Percentiles rank a stretch among this genome's conserved stretches.
Evolutionary conservation across 2,329 filamentous ascomycete genomes (phyloP).

Genomic region (Cladosporium halotolerans): DNA sequence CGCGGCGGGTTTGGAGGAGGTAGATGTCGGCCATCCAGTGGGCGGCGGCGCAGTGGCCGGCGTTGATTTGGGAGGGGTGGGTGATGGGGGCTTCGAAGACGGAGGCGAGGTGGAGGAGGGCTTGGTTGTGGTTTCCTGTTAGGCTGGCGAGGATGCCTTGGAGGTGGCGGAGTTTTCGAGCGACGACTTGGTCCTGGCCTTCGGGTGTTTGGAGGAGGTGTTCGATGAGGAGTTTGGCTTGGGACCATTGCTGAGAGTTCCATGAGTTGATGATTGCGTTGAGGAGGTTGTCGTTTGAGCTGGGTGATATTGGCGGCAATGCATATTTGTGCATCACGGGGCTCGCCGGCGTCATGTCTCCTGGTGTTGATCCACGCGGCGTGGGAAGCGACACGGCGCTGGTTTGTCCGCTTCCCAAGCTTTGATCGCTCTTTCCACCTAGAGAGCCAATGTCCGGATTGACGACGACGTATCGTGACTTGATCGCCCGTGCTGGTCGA

Average conservation of each 20-base stretch:
- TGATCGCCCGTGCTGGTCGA: neutral
- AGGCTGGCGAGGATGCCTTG: slow-evolving; percentile 20
- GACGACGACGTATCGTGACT: neutral
- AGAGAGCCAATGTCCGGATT: neutral
- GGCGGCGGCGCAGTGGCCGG: slow-evolving; percentile 22
- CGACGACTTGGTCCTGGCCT: neutral
- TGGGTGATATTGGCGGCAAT: neutral
- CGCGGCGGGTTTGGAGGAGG: slow-evolving; percentile 16
- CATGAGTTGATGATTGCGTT: slow-evolving; percentile 15
- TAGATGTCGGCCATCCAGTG: slow-evolving; percentile 24
- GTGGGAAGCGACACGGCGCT: neutral
- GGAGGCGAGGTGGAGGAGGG: slow-evolving; percentile 16
- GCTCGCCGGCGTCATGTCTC: too few species aligned
- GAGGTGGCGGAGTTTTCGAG: slow-evolving; percentile 16
- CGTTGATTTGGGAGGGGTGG: slow-evolving; percentile 16
- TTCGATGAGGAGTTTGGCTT: slow-evolving; percentile 14
- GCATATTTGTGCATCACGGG: neutral
- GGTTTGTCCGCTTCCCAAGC: neutral
- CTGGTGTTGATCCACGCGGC: neutral
- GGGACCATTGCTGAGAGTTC: slow-evolving; percentile 14
- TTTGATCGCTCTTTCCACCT: neutral
- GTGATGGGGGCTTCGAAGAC: slow-evolving; percentile 15
- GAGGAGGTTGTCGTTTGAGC: neutral
- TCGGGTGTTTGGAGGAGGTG: neutral
- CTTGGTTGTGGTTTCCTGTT: slow-evolving; percentile 16